Conservation (phyloP, 129 eudicot species). For the Sambucus nigra region DNA sequence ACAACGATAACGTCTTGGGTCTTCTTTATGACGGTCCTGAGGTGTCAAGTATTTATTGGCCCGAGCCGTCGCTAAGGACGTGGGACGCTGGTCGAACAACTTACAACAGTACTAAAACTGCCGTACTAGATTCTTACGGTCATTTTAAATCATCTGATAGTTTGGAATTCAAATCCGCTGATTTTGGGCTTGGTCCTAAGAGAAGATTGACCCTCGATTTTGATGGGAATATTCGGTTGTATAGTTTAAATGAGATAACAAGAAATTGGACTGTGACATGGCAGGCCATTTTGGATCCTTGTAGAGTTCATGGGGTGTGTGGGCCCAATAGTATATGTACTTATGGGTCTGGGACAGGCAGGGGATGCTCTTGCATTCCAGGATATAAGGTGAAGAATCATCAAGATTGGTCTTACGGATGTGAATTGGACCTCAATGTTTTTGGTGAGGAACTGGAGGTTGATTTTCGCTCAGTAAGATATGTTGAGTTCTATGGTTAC, state of each 20-base stretch:
- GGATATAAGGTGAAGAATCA: conserved; percentile 24
- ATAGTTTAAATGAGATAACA: conserved; percentile 16
- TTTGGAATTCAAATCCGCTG: conserved; percentile 12
- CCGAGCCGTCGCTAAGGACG: background rate
- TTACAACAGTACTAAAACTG: conserved; percentile 13
- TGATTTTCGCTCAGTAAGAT: conserved; percentile 6
- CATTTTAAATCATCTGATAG: conserved; percentile 28
- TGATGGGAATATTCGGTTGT: conserved; percentile 38
- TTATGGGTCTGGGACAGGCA: conserved; percentile 11
- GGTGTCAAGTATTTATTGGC: conserved; percentile 1
- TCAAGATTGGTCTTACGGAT: conserved; percentile 18
- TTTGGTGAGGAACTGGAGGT: too few species aligned
- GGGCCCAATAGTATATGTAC: conserved; percentile 28
- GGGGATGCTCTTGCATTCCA: conserved; percentile 25
- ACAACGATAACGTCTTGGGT: conserved; percentile 21
- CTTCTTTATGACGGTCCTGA: conserved; percentile 16
- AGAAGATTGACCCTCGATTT: conserved; percentile 34
- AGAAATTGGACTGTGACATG: conserved; percentile 31
- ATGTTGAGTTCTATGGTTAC: conserved; percentile 23
- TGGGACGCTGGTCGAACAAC: conserved; percentile 16
- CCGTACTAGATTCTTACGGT: conserved; percentile 25
- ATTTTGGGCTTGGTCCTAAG: conserved; percentile 20
- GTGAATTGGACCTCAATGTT: conserved; percentile 13
- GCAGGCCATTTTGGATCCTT: conserved; percentile 20
- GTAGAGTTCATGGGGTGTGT: conserved; percentile 31